phyloP scores from a whole-genome alignment of 225 moss, liverwort and hornwort species.

The Bryum argenteum region DNA sequence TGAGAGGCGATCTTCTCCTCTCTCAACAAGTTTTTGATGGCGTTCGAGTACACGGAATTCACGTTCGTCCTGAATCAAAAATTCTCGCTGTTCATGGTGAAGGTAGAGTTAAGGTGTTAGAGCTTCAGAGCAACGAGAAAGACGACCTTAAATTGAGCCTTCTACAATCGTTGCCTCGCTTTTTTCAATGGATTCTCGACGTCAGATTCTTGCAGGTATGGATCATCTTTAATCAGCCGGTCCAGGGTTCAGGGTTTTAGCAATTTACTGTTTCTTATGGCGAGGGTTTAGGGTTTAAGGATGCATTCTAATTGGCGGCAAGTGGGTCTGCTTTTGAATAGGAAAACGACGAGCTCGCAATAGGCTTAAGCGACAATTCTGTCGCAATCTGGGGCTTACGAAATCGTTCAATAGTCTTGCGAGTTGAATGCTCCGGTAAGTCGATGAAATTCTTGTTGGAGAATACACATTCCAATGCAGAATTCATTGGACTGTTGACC shows the following conservation, averaged over 20 bases:
- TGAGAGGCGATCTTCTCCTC: conserved; percentile 56
- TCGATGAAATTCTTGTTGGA: conserved; percentile 1
- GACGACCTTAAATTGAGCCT: conserved; percentile 40
- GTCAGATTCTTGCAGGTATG: conserved; percentile 77
- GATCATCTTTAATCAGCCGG: conserved; percentile 1
- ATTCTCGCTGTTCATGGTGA: conserved; percentile 82
- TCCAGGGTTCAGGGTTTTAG: conserved; percentile 36
- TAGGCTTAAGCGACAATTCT: conserved; percentile 91
- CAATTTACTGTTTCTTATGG: background rate
- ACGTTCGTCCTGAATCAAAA: conserved; percentile 38
- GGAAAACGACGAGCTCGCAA: conserved; percentile 53
- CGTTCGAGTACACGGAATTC: conserved; percentile 84
- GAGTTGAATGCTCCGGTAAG: conserved; percentile 86
- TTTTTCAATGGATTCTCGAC: conserved; percentile 90
- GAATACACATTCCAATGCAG: conserved; percentile 9
- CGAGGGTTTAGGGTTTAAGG: background rate
- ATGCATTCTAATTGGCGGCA: conserved; percentile 28
- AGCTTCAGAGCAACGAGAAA: conserved; percentile 33
- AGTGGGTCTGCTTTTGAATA: conserved; percentile 35
- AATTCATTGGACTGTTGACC: conserved; percentile 9
- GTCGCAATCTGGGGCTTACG: conserved; percentile 69
- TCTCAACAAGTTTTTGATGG: conserved; percentile 75
- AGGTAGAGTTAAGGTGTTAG: conserved; percentile 74
- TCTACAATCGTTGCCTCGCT: conserved; percentile 70
- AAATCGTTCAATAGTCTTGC: conserved; percentile 44